Evolutionary conservation across 257 asterid genomes (phyloP).

Genomic region (Pogostemon cablin): DNA sequence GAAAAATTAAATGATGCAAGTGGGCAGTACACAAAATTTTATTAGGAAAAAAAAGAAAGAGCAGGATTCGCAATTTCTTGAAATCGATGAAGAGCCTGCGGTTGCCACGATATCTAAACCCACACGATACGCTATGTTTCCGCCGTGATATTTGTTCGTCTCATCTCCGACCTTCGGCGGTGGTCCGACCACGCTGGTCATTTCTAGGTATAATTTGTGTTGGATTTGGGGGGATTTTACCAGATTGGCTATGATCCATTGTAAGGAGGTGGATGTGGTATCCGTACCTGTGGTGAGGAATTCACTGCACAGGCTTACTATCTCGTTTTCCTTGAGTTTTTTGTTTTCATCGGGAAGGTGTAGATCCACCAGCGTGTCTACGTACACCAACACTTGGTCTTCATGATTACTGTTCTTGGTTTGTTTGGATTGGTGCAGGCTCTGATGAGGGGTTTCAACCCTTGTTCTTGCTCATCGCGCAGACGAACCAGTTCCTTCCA

Average conservation of each 20-base stretch:
- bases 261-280: slow-evolving; percentile 64
- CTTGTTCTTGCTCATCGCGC: slow-evolving; percentile 45
- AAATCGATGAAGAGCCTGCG: background rate
- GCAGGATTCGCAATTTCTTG: background rate
- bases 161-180: background rate
- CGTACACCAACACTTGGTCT: slow-evolving; percentile 40
- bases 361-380: slow-evolving; percentile 58
- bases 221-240: slow-evolving; percentile 59
- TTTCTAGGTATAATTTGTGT: slow-evolving; percentile 50
- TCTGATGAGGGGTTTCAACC: slow-evolving; percentile 53
- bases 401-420: background rate
- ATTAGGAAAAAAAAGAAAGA: background rate
- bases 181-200: slow-evolving; percentile 37
- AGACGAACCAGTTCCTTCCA: slow-evolving; percentile 50
- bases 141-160: slow-evolving; percentile 34
- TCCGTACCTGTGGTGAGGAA: slow-evolving; percentile 65
- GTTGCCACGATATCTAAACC: too few relatives aligned
- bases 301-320: slow-evolving; percentile 59
- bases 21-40: background rate
- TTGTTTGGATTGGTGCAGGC: slow-evolving; percentile 44
- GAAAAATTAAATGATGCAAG: background rate
- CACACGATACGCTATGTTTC: slow-evolving; percentile 21
- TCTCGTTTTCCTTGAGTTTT: slow-evolving; percentile 50
- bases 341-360: slow-evolving; percentile 54
- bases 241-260: slow-evolving; percentile 74